Percentiles rank a stretch among this genome's conserved stretches.
These are phyloP conservation scores for Phytophthora constricta DNA, from an alignment of 352 stramenopile genomes.

Conservation along the genomic window DNA sequence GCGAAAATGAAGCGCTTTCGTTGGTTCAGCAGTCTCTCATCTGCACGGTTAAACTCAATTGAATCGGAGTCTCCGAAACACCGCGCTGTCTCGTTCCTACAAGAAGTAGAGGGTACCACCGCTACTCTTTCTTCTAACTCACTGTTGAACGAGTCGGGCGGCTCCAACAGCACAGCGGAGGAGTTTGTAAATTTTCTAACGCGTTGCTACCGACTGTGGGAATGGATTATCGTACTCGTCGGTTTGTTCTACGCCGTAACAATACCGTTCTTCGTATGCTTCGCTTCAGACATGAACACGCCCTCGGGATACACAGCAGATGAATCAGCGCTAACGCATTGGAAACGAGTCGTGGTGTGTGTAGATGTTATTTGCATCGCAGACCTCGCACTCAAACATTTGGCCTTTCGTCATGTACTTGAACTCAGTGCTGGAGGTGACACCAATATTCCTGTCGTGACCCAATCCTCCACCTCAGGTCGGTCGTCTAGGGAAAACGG, in stretches of 20 bases:
- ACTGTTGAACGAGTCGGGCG: constrained; percentile 3
- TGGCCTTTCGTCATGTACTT: constrained; percentile 57
- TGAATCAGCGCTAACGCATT: constrained; percentile 26
- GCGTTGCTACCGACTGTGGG: constrained; percentile 62
- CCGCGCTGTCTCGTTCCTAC: constrained; percentile 12
- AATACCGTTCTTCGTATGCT: constrained; percentile 69
- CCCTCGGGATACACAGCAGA: constrained; percentile 18
- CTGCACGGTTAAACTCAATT: constrained; percentile 2
- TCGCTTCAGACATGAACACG: constrained; percentile 43
- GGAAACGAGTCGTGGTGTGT: constrained; percentile 43
- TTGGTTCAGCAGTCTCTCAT: constrained; percentile 20
- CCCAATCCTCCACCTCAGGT: background rate
- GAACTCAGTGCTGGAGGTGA: constrained; percentile 32
- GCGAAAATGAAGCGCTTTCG: constrained; percentile 1
- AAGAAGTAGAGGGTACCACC: background rate
- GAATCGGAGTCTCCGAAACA: background rate
- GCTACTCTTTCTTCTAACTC: constrained; percentile 6
- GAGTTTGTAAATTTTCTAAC: constrained; percentile 63
- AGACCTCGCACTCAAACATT: constrained; percentile 61
- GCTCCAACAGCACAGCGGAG: constrained; percentile 39
- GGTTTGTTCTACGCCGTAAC: constrained; percentile 64
- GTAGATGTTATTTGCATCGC: constrained; percentile 64
- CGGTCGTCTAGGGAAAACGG: constrained; percentile 3
- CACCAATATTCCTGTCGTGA: constrained; percentile 13
- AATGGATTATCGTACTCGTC: constrained; percentile 55